Conservation (phyloP, 352 stramenopile species). For the Phytopythium kandeliae region DNA sequence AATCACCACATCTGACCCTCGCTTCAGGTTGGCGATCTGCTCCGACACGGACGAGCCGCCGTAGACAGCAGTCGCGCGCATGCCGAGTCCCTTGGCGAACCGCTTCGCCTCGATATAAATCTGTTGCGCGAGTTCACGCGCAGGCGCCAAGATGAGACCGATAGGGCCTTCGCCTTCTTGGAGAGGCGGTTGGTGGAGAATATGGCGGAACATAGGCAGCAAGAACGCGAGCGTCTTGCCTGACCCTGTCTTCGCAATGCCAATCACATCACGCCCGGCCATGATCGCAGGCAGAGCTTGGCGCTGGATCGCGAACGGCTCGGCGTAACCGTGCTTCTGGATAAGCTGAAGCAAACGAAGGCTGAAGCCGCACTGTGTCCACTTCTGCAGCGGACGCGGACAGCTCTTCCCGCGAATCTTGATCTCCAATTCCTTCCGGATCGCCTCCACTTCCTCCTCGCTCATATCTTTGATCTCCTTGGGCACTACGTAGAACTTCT, state of each 20-base stretch:
- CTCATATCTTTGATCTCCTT: conserved; percentile 89
- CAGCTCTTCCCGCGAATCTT: conserved; percentile 97
- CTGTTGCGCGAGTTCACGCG: conserved; percentile 97
- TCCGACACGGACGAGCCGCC: conserved; percentile 92
- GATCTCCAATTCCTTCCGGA: conserved; percentile 90
- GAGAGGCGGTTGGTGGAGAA: conserved; percentile 88
- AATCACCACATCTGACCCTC: conserved; percentile 97
- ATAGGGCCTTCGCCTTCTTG: conserved; percentile 97
- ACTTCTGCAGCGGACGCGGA: conserved; percentile 94
- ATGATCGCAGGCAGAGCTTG: conserved; percentile 98
- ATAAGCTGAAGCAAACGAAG: conserved; percentile 94
- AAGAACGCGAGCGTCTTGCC: conserved; percentile 90
- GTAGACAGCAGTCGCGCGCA: conserved; percentile 95
- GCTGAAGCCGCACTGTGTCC: conserved; percentile 96
- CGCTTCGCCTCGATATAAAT: conserved; percentile 95
- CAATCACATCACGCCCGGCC: conserved; percentile 98
- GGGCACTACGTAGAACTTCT: conserved; percentile 99
- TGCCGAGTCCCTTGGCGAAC: conserved; percentile 91
- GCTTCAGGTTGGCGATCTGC: conserved; percentile 98
- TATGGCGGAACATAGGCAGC: conserved; percentile 94
- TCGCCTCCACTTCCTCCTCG: conserved; percentile 74
- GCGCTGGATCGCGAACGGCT: conserved; percentile 97
- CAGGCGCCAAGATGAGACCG: conserved; percentile 96
- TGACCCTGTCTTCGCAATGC: conserved; percentile 97
- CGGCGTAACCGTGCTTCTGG: conserved; percentile 88